These are phyloP conservation scores for Colletotrichum sp. DNA, from an alignment of 2,329 filamentous ascomycete species.

Conservation along the genomic window DNA sequence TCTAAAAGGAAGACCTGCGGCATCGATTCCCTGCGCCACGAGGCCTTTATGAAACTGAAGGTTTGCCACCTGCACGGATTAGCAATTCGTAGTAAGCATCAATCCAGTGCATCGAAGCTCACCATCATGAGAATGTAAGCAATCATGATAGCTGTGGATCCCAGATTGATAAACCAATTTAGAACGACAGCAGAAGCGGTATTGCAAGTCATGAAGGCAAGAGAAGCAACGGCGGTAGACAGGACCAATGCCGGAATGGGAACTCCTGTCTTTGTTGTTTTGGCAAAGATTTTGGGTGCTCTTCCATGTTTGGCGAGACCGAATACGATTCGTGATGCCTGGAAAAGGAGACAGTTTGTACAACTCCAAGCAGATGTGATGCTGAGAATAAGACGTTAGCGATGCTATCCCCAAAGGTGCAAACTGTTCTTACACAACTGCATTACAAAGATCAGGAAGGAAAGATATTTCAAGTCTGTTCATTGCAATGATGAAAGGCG, in stretches of 20 bases:
- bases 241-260: background rate
- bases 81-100: background rate
- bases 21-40: background rate
- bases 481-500: background rate
- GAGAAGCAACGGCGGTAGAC: background rate
- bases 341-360: background rate
- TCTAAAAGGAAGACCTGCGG: background rate
- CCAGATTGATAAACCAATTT: background rate
- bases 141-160: background rate
- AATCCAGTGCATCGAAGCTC: background rate
- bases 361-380: background rate
- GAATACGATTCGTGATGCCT: background rate
- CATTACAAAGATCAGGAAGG: background rate
- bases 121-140: background rate
- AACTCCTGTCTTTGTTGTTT: background rate
- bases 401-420: background rate
- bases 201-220: background rate
- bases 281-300: background rate
- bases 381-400: background rate
- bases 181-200: background rate
- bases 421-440: background rate
- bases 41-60: background rate
- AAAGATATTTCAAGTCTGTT: background rate
- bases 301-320: background rate
- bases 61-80: background rate